Evolutionary conservation across 2,329 filamentous ascomycete species (phyloP).

Genomic region (Aspergillus sp.): DNA sequence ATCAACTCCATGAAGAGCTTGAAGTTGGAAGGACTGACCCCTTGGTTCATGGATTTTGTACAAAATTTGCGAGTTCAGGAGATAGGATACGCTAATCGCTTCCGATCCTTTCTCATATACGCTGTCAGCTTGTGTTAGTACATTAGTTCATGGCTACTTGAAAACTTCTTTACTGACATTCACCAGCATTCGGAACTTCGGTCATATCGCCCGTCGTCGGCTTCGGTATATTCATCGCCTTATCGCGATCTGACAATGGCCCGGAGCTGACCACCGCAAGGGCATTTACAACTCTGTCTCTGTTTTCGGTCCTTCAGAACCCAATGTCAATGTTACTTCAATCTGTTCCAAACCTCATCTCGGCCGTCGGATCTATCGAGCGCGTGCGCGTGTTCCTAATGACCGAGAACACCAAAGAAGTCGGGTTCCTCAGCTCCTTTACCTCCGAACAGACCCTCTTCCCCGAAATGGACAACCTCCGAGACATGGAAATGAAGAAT

Average conservation of each 20-base stretch:
- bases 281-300: slow-evolving; percentile 18
- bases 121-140: slow-evolving; percentile 1
- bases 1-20: slow-evolving; percentile 41
- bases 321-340: slow-evolving; percentile 4
- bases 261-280: slow-evolving; percentile 9
- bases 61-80: background rate
- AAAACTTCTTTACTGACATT: background rate
- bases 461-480: background rate
- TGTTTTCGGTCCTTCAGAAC: slow-evolving; percentile 11
- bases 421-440: background rate
- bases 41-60: slow-evolving; percentile 23
- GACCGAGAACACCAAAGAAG: background rate
- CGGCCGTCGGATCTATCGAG: background rate
- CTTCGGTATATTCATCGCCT: background rate
- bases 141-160: background rate
- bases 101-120: background rate
- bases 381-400: background rate
- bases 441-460: background rate
- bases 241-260: slow-evolving; percentile 4
- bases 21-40: background rate
- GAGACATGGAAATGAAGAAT: background rate
- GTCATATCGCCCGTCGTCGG: background rate
- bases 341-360: background rate
- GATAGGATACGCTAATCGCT: background rate
- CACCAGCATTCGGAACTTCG: background rate